Conservation (phyloP, 164 flowering plant genomes). For the Berberis vulgaris region DNA sequence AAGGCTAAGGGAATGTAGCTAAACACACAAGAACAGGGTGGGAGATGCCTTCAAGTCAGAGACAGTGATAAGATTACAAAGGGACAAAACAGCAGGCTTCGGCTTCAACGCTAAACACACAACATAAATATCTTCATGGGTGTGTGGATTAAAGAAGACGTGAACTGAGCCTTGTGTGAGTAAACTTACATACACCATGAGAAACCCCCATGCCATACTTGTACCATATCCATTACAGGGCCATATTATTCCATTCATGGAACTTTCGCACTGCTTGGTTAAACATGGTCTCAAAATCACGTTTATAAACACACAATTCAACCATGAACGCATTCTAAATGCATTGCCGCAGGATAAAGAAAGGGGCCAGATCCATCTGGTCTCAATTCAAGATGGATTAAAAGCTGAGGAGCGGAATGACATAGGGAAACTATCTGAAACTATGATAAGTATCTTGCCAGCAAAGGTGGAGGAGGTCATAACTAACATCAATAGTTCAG, state of each 20-base stretch:
- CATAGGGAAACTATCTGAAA: neutral
- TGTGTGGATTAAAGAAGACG: too few species aligned
- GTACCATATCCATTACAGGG: slow-evolving; percentile 4
- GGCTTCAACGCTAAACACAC: too few species aligned
- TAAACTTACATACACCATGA: neutral
- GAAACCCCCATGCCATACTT: slow-evolving; percentile 4
- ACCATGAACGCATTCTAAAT: slow-evolving; percentile 1
- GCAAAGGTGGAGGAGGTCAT: neutral
- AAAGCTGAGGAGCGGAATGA: neutral
- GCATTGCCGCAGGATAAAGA: neutral
- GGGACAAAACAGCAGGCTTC: too few species aligned
- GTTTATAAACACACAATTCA: slow-evolving; percentile 3
- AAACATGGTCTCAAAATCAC: slow-evolving; percentile 1
- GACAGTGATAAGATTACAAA: too few species aligned
- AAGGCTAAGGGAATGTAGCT: too few species aligned
- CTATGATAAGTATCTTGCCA: neutral
- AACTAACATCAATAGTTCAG: neutral
- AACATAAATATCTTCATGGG: too few species aligned
- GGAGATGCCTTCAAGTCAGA: too few species aligned
- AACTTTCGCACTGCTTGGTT: neutral
- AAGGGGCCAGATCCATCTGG: neutral
- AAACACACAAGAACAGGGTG: too few species aligned
- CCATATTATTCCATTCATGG: slow-evolving; percentile 3
- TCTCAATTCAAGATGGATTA: slow-evolving; percentile 3
- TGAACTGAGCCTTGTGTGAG: too few species aligned